phyloP scores from a whole-genome alignment of 2,329 filamentous ascomycete genomes.

The Colletotrichum shisoi region DNA sequence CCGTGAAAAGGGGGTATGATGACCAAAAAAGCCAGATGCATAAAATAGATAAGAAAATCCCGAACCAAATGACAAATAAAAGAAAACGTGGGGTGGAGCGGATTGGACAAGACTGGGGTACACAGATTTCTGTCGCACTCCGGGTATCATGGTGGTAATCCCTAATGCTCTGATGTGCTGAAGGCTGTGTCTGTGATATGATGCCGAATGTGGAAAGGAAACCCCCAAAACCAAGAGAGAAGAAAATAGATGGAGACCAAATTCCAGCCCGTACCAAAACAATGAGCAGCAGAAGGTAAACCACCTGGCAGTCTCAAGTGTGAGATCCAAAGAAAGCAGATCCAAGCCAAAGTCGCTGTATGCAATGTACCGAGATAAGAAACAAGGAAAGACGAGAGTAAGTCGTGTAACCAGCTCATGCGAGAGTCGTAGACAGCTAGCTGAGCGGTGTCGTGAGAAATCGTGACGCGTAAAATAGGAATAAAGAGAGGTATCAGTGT shows the following conservation, averaged over 20 bases:
- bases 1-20: slow-evolving; percentile 30
- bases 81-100: slow-evolving; percentile 39
- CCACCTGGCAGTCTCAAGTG: neutral
- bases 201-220: slow-evolving; percentile 25
- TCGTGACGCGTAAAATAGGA: neutral
- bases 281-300: neutral
- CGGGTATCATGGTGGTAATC: slow-evolving; percentile 40
- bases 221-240: neutral
- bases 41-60: neutral
- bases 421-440: neutral
- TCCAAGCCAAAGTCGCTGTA: slow-evolving; percentile 31
- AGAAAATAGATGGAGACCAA: neutral
- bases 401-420: neutral
- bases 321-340: slow-evolving; percentile 1
- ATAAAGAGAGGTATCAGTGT: neutral
- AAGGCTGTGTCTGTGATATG: slow-evolving; percentile 32
- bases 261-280: neutral
- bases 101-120: slow-evolving; percentile 36
- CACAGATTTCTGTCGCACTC: slow-evolving; percentile 41
- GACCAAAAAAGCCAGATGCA: slow-evolving; percentile 15
- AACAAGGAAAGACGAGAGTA: neutral
- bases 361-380: slow-evolving; percentile 21
- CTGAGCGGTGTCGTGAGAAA: neutral
- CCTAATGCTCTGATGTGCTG: slow-evolving; percentile 39
- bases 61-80: slow-evolving; percentile 9